Conservation (phyloP, 371 early-diverging fungal species). For the Actinomucor elegans region DNA sequence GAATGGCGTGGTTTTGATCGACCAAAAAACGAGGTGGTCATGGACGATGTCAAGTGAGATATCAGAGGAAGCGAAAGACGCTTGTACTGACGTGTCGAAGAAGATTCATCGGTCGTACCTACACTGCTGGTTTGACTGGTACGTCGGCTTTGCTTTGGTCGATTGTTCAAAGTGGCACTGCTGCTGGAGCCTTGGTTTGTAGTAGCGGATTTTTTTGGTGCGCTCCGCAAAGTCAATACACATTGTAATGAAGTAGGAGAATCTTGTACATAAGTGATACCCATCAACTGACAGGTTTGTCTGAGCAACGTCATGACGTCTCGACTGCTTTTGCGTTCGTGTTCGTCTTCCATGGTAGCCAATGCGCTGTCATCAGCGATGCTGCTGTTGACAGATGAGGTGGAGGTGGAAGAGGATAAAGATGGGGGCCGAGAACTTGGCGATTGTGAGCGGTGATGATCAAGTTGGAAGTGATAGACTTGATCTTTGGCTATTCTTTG, state of each 20-base stretch:
- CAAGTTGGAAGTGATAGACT: slow-evolving; percentile 36
- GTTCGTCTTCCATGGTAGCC: slow-evolving; percentile 5
- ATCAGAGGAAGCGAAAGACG: slow-evolving; percentile 32
- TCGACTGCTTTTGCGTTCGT: slow-evolving; percentile 8
- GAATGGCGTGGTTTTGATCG: slow-evolving; percentile 32
- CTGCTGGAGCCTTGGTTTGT: not conserved
- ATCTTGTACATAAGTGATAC: slow-evolving; percentile 38
- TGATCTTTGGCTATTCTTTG: slow-evolving; percentile 40
- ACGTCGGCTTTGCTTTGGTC: slow-evolving; percentile 1
- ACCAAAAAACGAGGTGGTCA: slow-evolving; percentile 46
- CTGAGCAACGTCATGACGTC: slow-evolving; percentile 34
- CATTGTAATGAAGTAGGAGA: slow-evolving; percentile 25
- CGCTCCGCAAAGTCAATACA: slow-evolving; percentile 36
- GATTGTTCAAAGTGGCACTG: not conserved
- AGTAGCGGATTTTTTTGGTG: slow-evolving; percentile 11
- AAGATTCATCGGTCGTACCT: slow-evolving; percentile 3
- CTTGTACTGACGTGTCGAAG: slow-evolving; percentile 6
- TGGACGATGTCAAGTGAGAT: slow-evolving; percentile 43
- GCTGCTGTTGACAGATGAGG: slow-evolving; percentile 18
- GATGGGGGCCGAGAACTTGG: slow-evolving; percentile 27
- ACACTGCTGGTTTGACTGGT: slow-evolving; percentile 22
- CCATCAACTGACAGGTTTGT: slow-evolving; percentile 43
- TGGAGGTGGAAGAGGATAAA: slow-evolving; percentile 26
- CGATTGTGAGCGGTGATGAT: slow-evolving; percentile 1
- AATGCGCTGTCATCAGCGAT: slow-evolving; percentile 5